Evolutionary conservation across 1,284 basidiomycete genomes (phyloP), one percentile per base, ranked within the genome.

Genomic region (Anthracocystis panici-leucophaei): DNA sequence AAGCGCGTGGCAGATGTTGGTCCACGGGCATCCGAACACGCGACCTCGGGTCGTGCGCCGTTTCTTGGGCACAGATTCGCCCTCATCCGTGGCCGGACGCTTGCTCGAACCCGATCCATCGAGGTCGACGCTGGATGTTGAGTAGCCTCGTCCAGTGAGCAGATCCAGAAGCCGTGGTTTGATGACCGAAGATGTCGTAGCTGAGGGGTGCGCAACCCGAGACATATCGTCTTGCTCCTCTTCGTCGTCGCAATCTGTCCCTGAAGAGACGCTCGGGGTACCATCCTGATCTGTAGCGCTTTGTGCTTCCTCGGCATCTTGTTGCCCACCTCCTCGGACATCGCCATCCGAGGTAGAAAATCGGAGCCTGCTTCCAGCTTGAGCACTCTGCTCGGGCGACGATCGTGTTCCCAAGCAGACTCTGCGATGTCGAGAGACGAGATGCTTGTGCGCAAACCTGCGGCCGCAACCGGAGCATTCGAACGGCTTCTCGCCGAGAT

Each of bases 1-100:
- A 1, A 71, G 63, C 41, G 65, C 68, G 1, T 31, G 40, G 35
- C 68, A 52, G 25, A 79, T 77, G 12, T 52, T 46, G n/a, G 46
- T 33, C 77, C 77, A 79, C 5, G 77, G 77, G 29, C 81, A 58
- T 86, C 86, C 35, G 83, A 84, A 46, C 52, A 80, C 59, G 48
- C 78, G 61, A 65, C 59, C 65, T 12, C 78, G 65, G 12, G 57
- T 68, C 21, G 59, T 67, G n/a, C 69, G 59, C 50, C 59, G 57
- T 52, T 41, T 73, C 57, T 74, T 55, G 29, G 55, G 14, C 18
- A 75, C 53, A 42, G 35, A 27, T 16, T 44, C 45, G 5, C 50
- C 61, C 14, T 63, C 45, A 2, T 57, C 55, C 10, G 35, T n/a
- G 8, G 31, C 38, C 5, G 52, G 7, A 23, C 75, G 51, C 12